Evolutionary conservation across 164 flowering plant species (phyloP), one percentile per base, ranked within the genome.

Genomic region (Platanus orientalis): DNA sequence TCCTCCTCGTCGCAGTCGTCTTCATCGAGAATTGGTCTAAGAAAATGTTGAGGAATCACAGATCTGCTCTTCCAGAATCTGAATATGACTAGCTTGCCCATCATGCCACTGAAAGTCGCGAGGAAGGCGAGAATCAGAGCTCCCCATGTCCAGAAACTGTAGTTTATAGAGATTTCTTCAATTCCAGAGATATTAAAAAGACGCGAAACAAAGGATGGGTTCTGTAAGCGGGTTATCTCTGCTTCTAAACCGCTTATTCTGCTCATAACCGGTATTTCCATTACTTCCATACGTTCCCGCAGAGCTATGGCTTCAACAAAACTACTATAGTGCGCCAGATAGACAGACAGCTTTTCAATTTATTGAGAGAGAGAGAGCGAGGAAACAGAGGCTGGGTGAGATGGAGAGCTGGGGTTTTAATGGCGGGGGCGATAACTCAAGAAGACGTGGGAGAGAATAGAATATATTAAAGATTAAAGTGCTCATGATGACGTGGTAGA

Each of bases 261-360:
- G 55, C 72, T 70, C 21, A 86, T 62, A 5, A 83, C 81, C 1
- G 86, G 80, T 21, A 85, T 64, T 51, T 84, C 89, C 94, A 88
- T 85, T 28, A 42, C 34, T n/a, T 7, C 21, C 7, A 27, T 36
- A 42, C 36, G 23, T 32, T 32, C 9, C 36, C 9, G 36, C 36
- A 32, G 36, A 32, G 36, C 4, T 4, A 32, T 32, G 36, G 36
- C 36, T 32, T 32, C 36, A 9, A 32, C n/a, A n/a, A n/a, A n/a
- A n/a, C n/a, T n/a, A n/a, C n/a, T n/a, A n/a, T n/a, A n/a, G n/a
- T n/a, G n/a, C n/a, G n/a, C n/a, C n/a, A n/a, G n/a, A n/a, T n/a
- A n/a, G n/a, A n/a, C n/a, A n/a, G n/a, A n/a, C n/a, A n/a, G n/a
- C n/a, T n/a, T n/a, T n/a, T n/a, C n/a, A n/a, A n/a, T n/a, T n/a